Percentiles rank a stretch among this genome's conserved stretches.
phyloP scores from a whole-genome alignment of 2,329 filamentous ascomycete species.

The Emydomyces testavorans region DNA sequence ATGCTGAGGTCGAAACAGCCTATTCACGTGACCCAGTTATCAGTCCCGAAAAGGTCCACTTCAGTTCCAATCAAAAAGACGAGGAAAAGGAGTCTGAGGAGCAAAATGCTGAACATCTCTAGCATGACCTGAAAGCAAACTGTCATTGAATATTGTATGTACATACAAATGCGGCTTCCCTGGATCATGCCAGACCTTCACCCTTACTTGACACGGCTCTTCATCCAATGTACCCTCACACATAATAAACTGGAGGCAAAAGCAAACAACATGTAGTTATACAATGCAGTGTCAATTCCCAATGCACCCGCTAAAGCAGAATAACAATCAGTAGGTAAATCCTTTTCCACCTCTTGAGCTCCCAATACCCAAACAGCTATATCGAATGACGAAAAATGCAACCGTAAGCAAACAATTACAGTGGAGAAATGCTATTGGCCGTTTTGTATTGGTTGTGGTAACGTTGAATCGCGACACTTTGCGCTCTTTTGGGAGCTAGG shows the following conservation, averaged over 20 bases:
- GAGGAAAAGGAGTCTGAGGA: too few species aligned
- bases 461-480: neutral
- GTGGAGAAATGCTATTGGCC: neutral
- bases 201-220: constrained; percentile 3
- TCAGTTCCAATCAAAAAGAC: too few species aligned
- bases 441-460: neutral
- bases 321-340: neutral
- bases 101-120: too few species aligned
- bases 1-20: too few species aligned
- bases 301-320: constrained; percentile 8
- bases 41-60: too few species aligned
- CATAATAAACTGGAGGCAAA: neutral
- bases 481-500: neutral
- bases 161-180: too few species aligned
- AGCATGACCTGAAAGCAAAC: too few species aligned
- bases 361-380: neutral
- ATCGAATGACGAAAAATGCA: neutral
- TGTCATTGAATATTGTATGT: neutral
- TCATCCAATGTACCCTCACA: constrained; percentile 1
- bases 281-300: neutral
- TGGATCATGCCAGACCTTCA: neutral
- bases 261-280: neutral
- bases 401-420: neutral
- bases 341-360: neutral
- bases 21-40: too few species aligned